A percentile compares a stretch with the other conserved stretches of the same genome.
Conservation (phyloP, 305 asterid species). For the Fraxinus nigra region DNA sequence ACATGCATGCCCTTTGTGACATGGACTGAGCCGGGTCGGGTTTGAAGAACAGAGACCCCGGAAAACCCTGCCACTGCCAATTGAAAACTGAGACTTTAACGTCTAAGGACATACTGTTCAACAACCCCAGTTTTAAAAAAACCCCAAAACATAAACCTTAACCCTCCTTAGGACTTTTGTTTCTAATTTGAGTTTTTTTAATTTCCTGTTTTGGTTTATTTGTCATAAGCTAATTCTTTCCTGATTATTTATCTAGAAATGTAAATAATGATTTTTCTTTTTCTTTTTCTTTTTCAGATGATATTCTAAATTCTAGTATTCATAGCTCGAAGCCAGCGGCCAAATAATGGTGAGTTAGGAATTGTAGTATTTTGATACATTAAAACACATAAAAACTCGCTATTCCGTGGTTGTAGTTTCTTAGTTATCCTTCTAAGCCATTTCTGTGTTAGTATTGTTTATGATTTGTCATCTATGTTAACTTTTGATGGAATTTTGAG, state of each 20-base stretch:
- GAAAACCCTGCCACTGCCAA: not conserved
- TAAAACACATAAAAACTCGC: not conserved
- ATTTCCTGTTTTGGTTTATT: not conserved
- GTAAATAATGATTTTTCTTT: not conserved
- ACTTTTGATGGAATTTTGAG: not conserved
- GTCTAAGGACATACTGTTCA: not conserved
- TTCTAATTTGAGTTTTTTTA: not conserved
- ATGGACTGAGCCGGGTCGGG: slow-evolving; percentile 8
- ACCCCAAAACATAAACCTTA: slow-evolving; percentile 30
- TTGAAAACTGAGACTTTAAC: not conserved
- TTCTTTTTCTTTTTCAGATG: slow-evolving; percentile 29
- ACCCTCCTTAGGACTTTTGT: not conserved
- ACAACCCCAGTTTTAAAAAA: not conserved
- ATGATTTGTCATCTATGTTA: not conserved
- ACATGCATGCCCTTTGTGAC: not conserved
- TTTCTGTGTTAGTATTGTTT: not conserved
- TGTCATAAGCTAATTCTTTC: not conserved
- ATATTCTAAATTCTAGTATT: slow-evolving; percentile 10
- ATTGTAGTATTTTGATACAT: not conserved
- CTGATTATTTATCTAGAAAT: not conserved
- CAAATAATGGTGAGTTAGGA: slow-evolving; percentile 35
- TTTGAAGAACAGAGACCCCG: not conserved
- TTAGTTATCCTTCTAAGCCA: not conserved
- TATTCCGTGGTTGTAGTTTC: not conserved
- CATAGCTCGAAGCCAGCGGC: slow-evolving; percentile 21